phyloP scores from a whole-genome alignment of 345 rosid genomes.

The Eutrema japonicum region DNA sequence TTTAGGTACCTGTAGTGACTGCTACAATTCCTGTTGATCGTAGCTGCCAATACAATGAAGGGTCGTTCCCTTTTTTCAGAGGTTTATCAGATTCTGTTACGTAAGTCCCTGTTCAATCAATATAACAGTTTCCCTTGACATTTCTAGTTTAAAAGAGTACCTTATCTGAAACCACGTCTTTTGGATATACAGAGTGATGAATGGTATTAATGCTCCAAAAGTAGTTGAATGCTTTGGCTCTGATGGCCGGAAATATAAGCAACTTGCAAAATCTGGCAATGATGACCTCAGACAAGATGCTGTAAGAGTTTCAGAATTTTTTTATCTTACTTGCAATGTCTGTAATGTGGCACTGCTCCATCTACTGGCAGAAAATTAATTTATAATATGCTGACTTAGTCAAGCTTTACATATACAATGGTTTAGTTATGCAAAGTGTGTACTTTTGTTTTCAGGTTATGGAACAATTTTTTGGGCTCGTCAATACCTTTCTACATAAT shows the following conservation, averaged over 20 bases:
- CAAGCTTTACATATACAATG: slow-evolving; percentile 22
- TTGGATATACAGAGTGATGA: slow-evolving; percentile 73
- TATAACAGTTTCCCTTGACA: slow-evolving; percentile 5
- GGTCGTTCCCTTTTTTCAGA: slow-evolving; percentile 81
- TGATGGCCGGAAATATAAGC: slow-evolving; percentile 87
- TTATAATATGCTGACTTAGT: slow-evolving; percentile 21
- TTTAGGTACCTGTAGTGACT: slow-evolving; percentile 94
- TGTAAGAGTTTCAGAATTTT: slow-evolving; percentile 53
- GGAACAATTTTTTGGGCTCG: slow-evolving; percentile 96
- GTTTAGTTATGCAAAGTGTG: slow-evolving; percentile 27
- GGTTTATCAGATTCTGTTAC: slow-evolving; percentile 81
- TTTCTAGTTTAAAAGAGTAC: slow-evolving; percentile 26
- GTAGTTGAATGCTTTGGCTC: slow-evolving; percentile 94
- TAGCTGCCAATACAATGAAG: slow-evolving; percentile 75
- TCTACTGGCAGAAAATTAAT: slow-evolving; percentile 21
- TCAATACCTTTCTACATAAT: slow-evolving; percentile 83
- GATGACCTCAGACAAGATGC: slow-evolving; percentile 99
- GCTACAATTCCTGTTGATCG: slow-evolving; percentile 80
- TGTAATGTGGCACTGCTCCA: slow-evolving; percentile 14
- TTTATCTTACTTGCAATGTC: slow-evolving; percentile 18
- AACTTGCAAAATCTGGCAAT: slow-evolving; percentile 96
- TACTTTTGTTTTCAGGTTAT: slow-evolving; percentile 69
- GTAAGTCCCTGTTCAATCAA: slow-evolving; percentile 50
- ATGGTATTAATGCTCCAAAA: slow-evolving; percentile 95
- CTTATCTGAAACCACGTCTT: slow-evolving; percentile 30